Evolutionary conservation across 805 yeast species (phyloP).

Genomic region (Gaillardinia entomophila): DNA sequence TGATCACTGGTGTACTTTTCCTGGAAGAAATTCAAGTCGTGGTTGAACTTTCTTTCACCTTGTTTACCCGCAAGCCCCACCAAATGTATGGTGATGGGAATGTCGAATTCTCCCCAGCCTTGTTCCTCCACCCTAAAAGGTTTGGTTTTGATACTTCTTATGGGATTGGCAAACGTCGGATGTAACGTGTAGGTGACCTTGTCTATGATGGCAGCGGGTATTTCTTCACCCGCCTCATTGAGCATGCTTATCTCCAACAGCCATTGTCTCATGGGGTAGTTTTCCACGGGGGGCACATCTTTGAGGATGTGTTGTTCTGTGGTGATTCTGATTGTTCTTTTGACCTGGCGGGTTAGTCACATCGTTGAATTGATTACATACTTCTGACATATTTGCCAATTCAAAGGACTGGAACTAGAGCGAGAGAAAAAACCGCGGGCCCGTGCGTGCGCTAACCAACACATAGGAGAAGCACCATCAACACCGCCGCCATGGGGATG

Average conservation of each 20-base stretch:
- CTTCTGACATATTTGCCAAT: slow-evolving; percentile 16
- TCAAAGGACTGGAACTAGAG: neutral
- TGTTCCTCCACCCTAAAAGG: slow-evolving; percentile 88
- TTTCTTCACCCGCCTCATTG: slow-evolving; percentile 73
- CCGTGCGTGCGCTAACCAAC: too few species aligned
- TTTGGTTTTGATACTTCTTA: slow-evolving; percentile 67
- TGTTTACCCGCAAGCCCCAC: slow-evolving; percentile 63
- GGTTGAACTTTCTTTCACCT: slow-evolving; percentile 82
- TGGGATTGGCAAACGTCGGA: slow-evolving; percentile 91
- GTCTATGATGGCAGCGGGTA: slow-evolving; percentile 85
- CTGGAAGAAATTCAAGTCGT: slow-evolving; percentile 81
- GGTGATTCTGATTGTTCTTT: slow-evolving; percentile 82
- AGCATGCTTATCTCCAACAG: slow-evolving; percentile 68
- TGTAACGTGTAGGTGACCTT: slow-evolving; percentile 90
- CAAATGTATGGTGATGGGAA: slow-evolving; percentile 70
- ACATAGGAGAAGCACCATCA: too few species aligned
- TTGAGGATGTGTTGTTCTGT: slow-evolving; percentile 79
- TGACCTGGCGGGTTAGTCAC: slow-evolving; percentile 38
- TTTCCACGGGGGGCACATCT: slow-evolving; percentile 80
- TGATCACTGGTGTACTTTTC: slow-evolving; percentile 78
- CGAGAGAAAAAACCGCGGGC: neutral
- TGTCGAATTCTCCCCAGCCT: slow-evolving; percentile 98
- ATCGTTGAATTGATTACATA: slow-evolving; percentile 6
- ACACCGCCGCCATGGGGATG: too few species aligned
- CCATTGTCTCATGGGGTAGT: slow-evolving; percentile 95